Base-by-base conservation (phyloP, 2,329 filamentous ascomycete species). In the Hypoxylon sp. region DNA sequence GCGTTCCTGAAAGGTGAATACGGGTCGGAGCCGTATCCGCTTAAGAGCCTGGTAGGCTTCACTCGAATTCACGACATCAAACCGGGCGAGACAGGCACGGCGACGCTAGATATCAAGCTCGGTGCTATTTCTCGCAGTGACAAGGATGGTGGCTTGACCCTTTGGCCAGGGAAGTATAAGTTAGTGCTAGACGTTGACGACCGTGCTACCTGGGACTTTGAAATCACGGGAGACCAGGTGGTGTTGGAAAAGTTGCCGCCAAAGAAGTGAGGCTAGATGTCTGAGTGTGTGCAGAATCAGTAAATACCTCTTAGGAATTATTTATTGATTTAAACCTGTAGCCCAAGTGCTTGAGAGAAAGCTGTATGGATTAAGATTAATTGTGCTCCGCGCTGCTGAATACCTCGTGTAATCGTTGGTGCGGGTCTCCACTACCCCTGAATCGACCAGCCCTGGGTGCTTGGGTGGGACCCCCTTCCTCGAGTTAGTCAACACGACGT, bases 131-230 rank as follows among this genome's bases (percentile, higher is more conserved):
- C 84, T 1, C 78, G 87, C 1, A 82, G 83, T 0, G 84, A 87
- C 63, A 80, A 83, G 44, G 77, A 76, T 2, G 87, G 87, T 0
- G 83, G 85, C 66, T 80, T 79, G 52, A 82, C 87, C 13, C 72
- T 89, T 8, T 88, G 86, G 74, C 86, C 86, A 0, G 87, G 86
- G 0, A 80, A 80, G 17, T 89, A 89, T 69, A 79, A 75, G 6
- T 50, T 87, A 10, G 71, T 80, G 53, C 57, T 87, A 7, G 86
- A 87, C 73, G 76, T 80, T 61, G 80, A 82, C 54, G 79, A 80
- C 1, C 72, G 80, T 52, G 78, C 80, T 0, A 76, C 69, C 37
- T 70, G 82, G 47, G 80, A 81, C 21, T 86, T 88, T 67, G 81
- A 78, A 2, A 75, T 88, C 65, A 84, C 79, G 0, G 86, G 86